A percentile compares a stretch with the other conserved stretches of the same genome.
Conservation (phyloP, 768 basidiomycete genomes). For the Mycena polygramma region DNA sequence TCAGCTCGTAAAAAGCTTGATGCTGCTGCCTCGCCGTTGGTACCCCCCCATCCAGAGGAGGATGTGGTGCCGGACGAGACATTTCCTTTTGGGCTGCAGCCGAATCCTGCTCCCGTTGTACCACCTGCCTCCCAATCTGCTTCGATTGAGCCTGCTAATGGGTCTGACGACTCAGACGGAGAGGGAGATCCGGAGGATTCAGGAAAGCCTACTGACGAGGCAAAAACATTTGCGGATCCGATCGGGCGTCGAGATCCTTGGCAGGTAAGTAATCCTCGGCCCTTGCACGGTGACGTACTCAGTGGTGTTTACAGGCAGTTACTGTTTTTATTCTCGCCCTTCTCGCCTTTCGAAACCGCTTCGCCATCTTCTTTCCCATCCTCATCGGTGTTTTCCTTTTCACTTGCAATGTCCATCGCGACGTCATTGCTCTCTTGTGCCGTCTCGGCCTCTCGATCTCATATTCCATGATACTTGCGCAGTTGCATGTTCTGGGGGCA, state of each 20-base stretch:
- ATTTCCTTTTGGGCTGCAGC: background rate
- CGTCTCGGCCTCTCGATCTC: background rate
- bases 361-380: background rate
- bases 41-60: too few relatives aligned
- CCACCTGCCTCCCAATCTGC: too few relatives aligned
- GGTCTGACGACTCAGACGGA: too few relatives aligned
- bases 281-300: too few relatives aligned
- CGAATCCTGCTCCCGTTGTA: too few relatives aligned
- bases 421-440: background rate
- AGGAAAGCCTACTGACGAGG: background rate
- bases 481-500: background rate
- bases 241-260: slow-evolving; percentile 15
- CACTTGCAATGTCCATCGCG: slow-evolving; percentile 14
- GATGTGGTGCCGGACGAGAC: too few relatives aligned
- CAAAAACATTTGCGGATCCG: background rate
- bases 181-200: too few relatives aligned
- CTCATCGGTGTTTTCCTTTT: slow-evolving; percentile 3
- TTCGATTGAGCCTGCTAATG: background rate
- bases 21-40: background rate
- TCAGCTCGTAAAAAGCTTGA: background rate
- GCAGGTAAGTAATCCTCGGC: background rate
- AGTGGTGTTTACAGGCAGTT: background rate
- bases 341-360: slow-evolving; percentile 4
- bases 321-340: background rate
- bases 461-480: background rate